These are phyloP conservation scores for Salvia hispanica DNA, from an alignment of 257 asterid genomes.

Conservation along the genomic window DNA sequence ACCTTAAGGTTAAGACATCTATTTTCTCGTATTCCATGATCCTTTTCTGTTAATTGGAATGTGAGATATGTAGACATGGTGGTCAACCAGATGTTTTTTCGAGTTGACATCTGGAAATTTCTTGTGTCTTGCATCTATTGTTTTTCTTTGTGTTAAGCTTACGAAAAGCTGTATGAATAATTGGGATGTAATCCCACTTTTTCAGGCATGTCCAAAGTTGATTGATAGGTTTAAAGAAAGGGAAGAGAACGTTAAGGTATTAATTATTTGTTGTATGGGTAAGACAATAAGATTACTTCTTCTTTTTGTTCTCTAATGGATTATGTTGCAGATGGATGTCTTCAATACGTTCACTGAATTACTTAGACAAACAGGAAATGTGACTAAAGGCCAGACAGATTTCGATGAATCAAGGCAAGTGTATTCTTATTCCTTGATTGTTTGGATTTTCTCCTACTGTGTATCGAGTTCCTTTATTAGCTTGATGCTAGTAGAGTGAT, in stretches of 20 bases:
- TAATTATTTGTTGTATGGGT: conserved; percentile 20
- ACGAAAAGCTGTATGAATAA: no score
- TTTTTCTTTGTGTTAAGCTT: no score
- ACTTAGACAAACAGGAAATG: conserved; percentile 93
- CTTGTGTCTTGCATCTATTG: not conserved
- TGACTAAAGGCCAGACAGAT: conserved; percentile 82
- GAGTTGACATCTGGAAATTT: not conserved
- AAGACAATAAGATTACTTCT: conserved; percentile 4
- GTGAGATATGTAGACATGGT: conserved; percentile 12
- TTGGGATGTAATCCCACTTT: conserved; percentile 16
- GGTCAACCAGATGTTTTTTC: conserved; percentile 19
- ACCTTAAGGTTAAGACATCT: not conserved
- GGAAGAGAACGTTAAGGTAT: conserved; percentile 98
- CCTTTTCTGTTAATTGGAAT: conserved; percentile 1
- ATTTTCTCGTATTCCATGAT: conserved; percentile 12
- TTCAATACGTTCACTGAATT: conserved; percentile 92
- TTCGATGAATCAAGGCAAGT: conserved; percentile 85
- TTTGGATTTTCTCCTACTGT: conserved; percentile 23
- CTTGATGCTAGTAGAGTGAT: conserved; percentile 9
- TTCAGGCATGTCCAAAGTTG: conserved; percentile 98
- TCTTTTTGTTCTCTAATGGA: conserved; percentile 26
- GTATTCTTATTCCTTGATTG: conserved; percentile 18
- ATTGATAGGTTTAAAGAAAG: conserved; percentile 97
- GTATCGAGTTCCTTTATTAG: not conserved
- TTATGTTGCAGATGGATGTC: conserved; percentile 85